These are phyloP conservation scores for Fusarium napiforme DNA, from an alignment of 2,329 filamentous ascomycete species.

Conservation along the genomic window DNA sequence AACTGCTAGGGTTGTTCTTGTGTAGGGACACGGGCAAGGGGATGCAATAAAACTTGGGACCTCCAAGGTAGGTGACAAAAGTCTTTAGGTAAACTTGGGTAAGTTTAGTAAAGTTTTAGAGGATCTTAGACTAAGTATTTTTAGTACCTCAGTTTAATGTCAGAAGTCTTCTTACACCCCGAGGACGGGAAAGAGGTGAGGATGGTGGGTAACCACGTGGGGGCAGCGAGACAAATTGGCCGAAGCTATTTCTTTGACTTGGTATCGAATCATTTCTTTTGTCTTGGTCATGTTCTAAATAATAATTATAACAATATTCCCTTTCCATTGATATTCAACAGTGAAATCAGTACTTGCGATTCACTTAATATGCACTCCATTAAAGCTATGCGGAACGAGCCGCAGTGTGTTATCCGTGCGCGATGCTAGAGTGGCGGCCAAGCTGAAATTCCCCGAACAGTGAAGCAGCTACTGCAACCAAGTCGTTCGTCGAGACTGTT, in stretches of 20 bases:
- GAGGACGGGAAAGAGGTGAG: slow-evolving; percentile 15
- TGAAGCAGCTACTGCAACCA: not conserved
- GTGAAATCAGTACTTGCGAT: not conserved
- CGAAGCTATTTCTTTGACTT: slow-evolving; percentile 1
- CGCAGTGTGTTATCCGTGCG: not conserved
- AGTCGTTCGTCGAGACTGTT: not conserved
- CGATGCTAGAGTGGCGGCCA: not conserved
- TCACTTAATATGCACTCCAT: not conserved
- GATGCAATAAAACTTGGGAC: too few species aligned
- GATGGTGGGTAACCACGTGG: slow-evolving; percentile 35
- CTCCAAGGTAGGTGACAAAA: too few species aligned
- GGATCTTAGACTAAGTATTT: too few species aligned
- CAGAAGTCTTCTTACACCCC: too few species aligned
- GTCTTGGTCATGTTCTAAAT: slow-evolving; percentile 39
- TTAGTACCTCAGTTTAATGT: too few species aligned
- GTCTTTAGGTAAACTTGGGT: too few species aligned
- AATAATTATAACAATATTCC: not conserved
- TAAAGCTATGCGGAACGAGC: not conserved
- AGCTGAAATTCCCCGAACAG: not conserved
- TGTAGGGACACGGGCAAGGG: not conserved
- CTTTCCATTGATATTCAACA: not conserved
- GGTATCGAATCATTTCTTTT: slow-evolving; percentile 37
- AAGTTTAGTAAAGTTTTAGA: too few species aligned
- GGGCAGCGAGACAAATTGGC: slow-evolving; percentile 22
- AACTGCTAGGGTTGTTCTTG: slow-evolving; percentile 7